Evolutionary conservation across 106 monocot genomes (phyloP).

Genomic region (Alisma plantagoaquatica): DNA sequence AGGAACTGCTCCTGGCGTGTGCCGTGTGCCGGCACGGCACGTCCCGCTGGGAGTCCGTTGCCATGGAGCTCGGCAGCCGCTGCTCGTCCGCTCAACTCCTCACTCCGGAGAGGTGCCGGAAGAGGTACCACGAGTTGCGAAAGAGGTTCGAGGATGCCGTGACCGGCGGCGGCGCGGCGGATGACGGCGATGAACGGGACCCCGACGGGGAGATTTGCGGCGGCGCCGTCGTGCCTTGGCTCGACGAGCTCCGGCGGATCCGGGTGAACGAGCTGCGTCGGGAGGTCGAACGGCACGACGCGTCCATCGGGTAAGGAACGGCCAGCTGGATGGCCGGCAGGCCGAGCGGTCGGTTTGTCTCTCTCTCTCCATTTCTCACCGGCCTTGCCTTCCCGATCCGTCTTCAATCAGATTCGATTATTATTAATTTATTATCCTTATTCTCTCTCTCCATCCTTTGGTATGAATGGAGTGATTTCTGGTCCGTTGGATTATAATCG

Average conservation of each 20-base stretch:
- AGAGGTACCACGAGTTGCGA: conserved; percentile 33
- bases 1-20: conserved; percentile 82
- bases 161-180: neutral
- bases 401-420: no score
- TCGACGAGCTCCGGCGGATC: conserved; percentile 77
- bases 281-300: conserved; percentile 64
- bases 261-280: conserved; percentile 90
- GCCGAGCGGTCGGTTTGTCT: no score
- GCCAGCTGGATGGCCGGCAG: no score
- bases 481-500: no score
- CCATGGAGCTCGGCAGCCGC: conserved; percentile 19
- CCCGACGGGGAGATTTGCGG: neutral
- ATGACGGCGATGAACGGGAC: conserved; percentile 7
- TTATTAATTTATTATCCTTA: no score
- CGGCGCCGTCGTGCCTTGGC: conserved; percentile 25
- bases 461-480: no score
- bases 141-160: conserved; percentile 40
- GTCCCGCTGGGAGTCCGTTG: conserved; percentile 65
- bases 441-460: no score
- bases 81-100: conserved; percentile 11
- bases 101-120: conserved; percentile 43
- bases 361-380: no score
- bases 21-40: conserved; percentile 70
- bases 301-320: conserved; percentile 89
- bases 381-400: no score